Evolutionary conservation across 441 rosid genomes (phyloP).

Genomic region (Arabidopsis hybrid): DNA sequence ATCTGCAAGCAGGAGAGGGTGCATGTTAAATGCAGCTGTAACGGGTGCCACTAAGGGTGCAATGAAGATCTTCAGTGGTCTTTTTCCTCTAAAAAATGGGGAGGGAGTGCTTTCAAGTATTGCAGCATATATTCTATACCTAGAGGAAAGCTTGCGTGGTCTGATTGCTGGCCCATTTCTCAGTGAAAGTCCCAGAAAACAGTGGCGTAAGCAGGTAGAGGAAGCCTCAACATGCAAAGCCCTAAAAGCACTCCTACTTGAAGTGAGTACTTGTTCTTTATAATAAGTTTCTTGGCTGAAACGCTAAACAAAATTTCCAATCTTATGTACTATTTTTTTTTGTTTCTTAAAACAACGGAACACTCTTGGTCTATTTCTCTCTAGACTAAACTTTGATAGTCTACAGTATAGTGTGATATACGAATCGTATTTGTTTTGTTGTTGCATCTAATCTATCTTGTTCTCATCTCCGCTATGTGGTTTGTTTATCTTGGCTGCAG

Average conservation of each 20-base stretch:
- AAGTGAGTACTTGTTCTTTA: slow-evolving; percentile 53
- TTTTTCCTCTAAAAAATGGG: slow-evolving; percentile 57
- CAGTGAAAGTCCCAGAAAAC: slow-evolving; percentile 55
- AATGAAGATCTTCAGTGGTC: slow-evolving; percentile 61
- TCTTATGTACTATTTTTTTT: background rate
- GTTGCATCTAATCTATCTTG: slow-evolving; percentile 12
- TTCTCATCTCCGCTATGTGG: slow-evolving; percentile 18
- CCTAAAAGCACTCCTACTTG: slow-evolving; percentile 74
- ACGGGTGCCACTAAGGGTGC: slow-evolving; percentile 69
- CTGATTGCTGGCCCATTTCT: slow-evolving; percentile 69
- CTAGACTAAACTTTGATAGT: background rate
- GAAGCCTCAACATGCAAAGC: slow-evolving; percentile 64
- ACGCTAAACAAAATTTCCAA: background rate
- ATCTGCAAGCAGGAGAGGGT: slow-evolving; percentile 67
- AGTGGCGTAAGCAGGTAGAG: slow-evolving; percentile 73
- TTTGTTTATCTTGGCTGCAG: slow-evolving; percentile 52
- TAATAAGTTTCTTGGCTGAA: background rate
- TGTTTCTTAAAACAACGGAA: slow-evolving; percentile 1
- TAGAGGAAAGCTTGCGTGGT: slow-evolving; percentile 81
- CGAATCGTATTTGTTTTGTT: background rate
- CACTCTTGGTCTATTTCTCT: slow-evolving; percentile 8
- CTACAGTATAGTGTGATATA: slow-evolving; percentile 1
- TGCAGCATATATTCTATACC: slow-evolving; percentile 64
- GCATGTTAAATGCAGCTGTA: slow-evolving; percentile 84
- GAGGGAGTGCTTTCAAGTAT: slow-evolving; percentile 67